Evolutionary conservation across 176 grass and related monocot genomes (phyloP).

Genomic region (barley (Hordeum vulgare)): MorexV3_pseudomolecules_assembly NC_058523.1:415588367-415588866

Average conservation of each 20-base stretch:
- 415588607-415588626: neutral
- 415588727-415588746: too few relatives aligned
- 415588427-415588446: slow-evolving; percentile 10
- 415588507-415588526: neutral
- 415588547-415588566: slow-evolving; percentile 5
- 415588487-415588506: neutral
- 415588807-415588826: too few relatives aligned
- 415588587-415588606: neutral
- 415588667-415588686: too few relatives aligned
- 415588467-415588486: neutral
- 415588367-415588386: slow-evolving; percentile 3
- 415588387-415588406: neutral
- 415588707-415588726: too few relatives aligned
- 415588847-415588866: too few relatives aligned
- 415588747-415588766: too few relatives aligned
- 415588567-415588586: neutral
- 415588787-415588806: too few relatives aligned
- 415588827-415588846: too few relatives aligned
- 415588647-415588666: neutral
- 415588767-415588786: too few relatives aligned
- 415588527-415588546: neutral
- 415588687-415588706: too few relatives aligned
- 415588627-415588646: neutral
- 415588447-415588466: slow-evolving; percentile 18
- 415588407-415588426: neutral